Conservation (phyloP, 2,329 filamentous ascomycete species). For the Talaromyces sp. region DNA sequence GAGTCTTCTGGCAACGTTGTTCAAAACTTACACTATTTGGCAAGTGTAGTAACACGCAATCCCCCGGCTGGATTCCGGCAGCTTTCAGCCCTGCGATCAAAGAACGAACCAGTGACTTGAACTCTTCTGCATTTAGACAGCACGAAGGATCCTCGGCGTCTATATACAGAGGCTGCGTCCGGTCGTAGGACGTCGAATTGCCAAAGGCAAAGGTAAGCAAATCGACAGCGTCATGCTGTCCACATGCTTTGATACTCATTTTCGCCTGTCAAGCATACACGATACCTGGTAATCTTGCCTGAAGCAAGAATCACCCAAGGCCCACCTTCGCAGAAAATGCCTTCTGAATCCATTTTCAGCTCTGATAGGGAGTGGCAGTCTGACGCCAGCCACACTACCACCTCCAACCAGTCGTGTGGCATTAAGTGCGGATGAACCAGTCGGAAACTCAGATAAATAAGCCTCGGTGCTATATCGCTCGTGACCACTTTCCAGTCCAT, state of each 20-base stretch:
- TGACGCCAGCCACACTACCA: not conserved
- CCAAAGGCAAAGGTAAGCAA: conserved; percentile 38
- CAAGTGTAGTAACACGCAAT: conserved; percentile 40
- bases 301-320: not conserved
- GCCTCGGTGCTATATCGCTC: no score
- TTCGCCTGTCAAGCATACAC: not conserved
- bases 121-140: conserved; percentile 31
- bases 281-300: not conserved
- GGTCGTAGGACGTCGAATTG: conserved; percentile 28
- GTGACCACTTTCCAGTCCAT: no score
- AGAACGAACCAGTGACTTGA: conserved; percentile 29
- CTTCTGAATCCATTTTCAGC: not conserved
- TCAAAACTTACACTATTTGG: conserved; percentile 36
- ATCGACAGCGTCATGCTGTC: conserved; percentile 18
- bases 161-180: conserved; percentile 35
- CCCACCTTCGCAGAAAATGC: not conserved
- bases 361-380: not conserved
- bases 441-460: not conserved
- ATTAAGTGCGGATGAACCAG: not conserved
- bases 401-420: no score
- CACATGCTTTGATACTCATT: not conserved
- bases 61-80: conserved; percentile 33
- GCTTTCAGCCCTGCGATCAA: conserved; percentile 36
- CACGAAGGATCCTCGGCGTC: conserved; percentile 36
- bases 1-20: not conserved